Evolutionary conservation across 2,329 filamentous ascomycete species (phyloP).

Genomic region (Xylariales sp.): DNA sequence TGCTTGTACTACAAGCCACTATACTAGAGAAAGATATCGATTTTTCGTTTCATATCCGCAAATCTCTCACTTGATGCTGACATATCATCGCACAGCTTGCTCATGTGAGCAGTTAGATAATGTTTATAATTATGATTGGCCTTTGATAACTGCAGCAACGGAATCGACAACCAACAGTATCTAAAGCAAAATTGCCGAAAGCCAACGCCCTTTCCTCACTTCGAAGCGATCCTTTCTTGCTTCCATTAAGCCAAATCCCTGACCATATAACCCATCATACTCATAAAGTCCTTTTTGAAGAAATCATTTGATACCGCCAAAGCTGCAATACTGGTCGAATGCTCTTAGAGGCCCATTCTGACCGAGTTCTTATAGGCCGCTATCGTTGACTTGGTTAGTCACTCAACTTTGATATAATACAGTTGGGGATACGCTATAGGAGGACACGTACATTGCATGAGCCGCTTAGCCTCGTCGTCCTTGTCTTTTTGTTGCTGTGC

Average conservation of each 20-base stretch:
- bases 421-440: background rate
- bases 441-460: constrained; percentile 29
- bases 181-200: background rate
- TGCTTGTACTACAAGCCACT: too few species aligned
- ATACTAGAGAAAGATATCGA: too few species aligned
- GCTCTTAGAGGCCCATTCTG: constrained; percentile 27
- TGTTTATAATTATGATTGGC: too few species aligned
- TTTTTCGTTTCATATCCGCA: too few species aligned
- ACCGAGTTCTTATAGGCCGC: constrained; percentile 36
- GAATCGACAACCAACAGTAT: background rate
- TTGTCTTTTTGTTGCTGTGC: constrained; percentile 20
- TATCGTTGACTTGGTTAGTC: constrained; percentile 25
- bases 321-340: too few species aligned
- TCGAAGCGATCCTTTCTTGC: background rate
- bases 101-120: too few species aligned
- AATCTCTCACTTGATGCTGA: too few species aligned
- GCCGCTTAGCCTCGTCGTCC: constrained; percentile 25
- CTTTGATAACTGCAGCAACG: too few species aligned
- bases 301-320: background rate
- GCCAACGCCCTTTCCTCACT: constrained; percentile 1
- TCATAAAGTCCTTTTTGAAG: background rate
- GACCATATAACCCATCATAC: background rate
- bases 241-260: background rate
- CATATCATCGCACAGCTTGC: too few species aligned
- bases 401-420: background rate